Evolutionary conservation across 768 basidiomycete species (phyloP), one percentile per base, ranked within the genome.

Genomic region (Suillus placidus): DNA sequence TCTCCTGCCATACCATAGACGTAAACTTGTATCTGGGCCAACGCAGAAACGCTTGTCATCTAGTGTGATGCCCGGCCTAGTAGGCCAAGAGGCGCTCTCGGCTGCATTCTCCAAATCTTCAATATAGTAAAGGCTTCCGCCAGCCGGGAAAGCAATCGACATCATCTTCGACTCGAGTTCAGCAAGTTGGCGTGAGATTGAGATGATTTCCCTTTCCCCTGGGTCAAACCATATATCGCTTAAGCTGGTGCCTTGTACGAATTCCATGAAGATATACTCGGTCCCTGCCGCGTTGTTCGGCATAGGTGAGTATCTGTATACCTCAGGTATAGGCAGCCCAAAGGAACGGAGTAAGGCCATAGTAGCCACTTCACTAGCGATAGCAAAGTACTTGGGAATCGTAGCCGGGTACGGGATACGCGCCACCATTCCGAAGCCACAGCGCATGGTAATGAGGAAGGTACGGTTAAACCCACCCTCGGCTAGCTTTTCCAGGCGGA

Each of bases 1-100:
- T 65, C 84, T 82, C 73, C 81, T 80, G 1, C 84, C 83, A 70
- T 74, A 82, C 84, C 84, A 87, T 73, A 85, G n/a, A 70, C 35
- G 70, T 67, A 81, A 54, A 3, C 77, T 80, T 10, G 72, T 68
- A 76, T 85, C 85, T 71, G 77, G 81, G 71, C 82, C 82, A 63
- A 84, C 68, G 67, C 80, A 82, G 77, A 84, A 83, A 61, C 70
- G 76, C 74, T 79, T 64, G 74, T 79, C 78, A 60, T 79, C 65
- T 18, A 74, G 68, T 20, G 79, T 68, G 60, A 85, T 75, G 70
- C 74, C 80, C 66, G 62, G 35, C 68, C 47, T 49, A 49, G 47
- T 49, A 23, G 47, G 23, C 47, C 47, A 26, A 49, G 47, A 49
- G 47, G 47, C 23, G 66, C 64, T 71, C 73, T 71, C 71, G 14